Evolutionary conservation across 2,329 filamentous ascomycete species (phyloP).

Genomic region (Coniella lustricola): DNA sequence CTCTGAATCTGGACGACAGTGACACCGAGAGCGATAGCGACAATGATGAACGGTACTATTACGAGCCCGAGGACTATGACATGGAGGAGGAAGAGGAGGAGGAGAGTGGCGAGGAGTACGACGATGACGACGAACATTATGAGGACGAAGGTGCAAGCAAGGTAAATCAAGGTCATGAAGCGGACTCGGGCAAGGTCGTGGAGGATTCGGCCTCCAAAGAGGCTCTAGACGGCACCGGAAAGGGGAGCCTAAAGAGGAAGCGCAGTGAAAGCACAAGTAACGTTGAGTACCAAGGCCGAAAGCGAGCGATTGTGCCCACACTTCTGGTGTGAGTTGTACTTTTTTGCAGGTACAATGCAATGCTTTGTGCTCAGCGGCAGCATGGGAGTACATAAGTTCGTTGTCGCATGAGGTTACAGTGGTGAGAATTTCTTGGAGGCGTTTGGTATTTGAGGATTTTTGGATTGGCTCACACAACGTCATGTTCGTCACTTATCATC

Average conservation of each 20-base stretch:
- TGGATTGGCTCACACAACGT: neutral
- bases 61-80: conserved; percentile 21
- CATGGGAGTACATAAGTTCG: too few species aligned
- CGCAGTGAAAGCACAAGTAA: conserved; percentile 12
- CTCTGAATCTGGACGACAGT: conserved; percentile 38
- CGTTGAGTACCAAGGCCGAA: neutral
- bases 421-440: neutral
- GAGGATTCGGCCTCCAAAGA: conserved; percentile 20
- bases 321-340: neutral
- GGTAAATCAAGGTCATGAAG: conserved; percentile 19
- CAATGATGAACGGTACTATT: conserved; percentile 23
- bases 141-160: conserved; percentile 9
- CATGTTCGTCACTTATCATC: neutral
- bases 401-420: too few species aligned
- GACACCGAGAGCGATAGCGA: conserved; percentile 34
- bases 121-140: neutral
- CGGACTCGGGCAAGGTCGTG: conserved; percentile 21
- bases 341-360: neutral
- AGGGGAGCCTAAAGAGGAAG: conserved; percentile 15
- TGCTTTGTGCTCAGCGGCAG: too few species aligned
- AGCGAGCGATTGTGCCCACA: neutral
- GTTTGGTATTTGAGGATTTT: neutral
- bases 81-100: conserved; percentile 20
- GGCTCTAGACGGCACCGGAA: conserved; percentile 18
- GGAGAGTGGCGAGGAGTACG: conserved; percentile 18